Evolutionary conservation across 2,329 filamentous ascomycete species (phyloP).

Genomic region (Microthyrium microscopicum): DNA sequence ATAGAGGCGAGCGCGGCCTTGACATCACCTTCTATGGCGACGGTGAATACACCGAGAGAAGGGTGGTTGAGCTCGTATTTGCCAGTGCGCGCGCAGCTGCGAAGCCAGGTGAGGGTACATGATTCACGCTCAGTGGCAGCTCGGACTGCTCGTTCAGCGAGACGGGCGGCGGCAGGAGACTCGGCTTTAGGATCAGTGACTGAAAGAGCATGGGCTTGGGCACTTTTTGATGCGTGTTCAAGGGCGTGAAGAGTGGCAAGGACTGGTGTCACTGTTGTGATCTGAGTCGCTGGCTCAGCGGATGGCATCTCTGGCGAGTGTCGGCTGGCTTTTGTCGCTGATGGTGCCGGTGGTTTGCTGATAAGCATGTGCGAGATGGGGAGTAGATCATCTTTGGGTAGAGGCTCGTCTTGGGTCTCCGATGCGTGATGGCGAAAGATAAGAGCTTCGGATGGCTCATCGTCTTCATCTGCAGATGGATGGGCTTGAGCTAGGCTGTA

Average conservation of each 20-base stretch:
- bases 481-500: constrained; percentile 48
- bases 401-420: constrained; percentile 5
- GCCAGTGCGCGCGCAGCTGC: constrained; percentile 17
- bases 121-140: constrained; percentile 51
- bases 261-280: constrained; percentile 30
- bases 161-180: constrained; percentile 42
- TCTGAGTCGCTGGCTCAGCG: constrained; percentile 16
- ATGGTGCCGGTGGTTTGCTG: constrained; percentile 19
- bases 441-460: constrained; percentile 21
- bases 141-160: constrained; percentile 42
- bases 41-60: constrained; percentile 24
- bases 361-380: constrained; percentile 23
- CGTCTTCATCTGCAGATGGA: constrained; percentile 39
- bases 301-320: constrained; percentile 13
- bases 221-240: constrained; percentile 27
- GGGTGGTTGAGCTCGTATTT: constrained; percentile 30
- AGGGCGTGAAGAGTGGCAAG: constrained; percentile 29
- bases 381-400: constrained; percentile 18
- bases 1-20: constrained; percentile 10
- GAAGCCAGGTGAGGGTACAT: constrained; percentile 49
- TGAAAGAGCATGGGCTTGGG: constrained; percentile 34
- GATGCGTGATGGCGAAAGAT: constrained; percentile 16
- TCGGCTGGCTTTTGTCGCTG: constrained; percentile 3
- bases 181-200: constrained; percentile 51
- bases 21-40: constrained; percentile 24